Percentiles rank a stretch among this genome's conserved stretches.
Conservation (phyloP, 1,284 basidiomycete genomes). For the Cutaneotrichosporon spelunceum region DNA sequence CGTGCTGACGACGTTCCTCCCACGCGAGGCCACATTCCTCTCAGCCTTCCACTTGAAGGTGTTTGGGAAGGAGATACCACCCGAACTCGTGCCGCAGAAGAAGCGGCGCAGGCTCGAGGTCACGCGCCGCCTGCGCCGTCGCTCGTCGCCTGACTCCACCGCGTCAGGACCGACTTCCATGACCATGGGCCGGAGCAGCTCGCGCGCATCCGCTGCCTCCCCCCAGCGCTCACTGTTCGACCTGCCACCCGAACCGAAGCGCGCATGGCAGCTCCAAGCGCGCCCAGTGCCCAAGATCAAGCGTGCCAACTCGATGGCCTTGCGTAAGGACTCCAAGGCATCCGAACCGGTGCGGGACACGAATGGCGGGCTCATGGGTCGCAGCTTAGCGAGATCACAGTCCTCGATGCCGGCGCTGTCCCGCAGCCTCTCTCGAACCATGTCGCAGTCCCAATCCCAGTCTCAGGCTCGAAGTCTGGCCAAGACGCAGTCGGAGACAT, state of each 20-base stretch:
- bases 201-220: neutral
- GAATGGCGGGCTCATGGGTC: neutral
- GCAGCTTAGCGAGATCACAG: neutral
- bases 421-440: neutral
- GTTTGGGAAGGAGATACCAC: constrained; percentile 37
- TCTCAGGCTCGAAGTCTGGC: neutral
- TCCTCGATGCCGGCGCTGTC: neutral
- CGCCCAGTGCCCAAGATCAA: neutral
- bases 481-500: constrained; percentile 23
- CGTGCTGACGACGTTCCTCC: constrained; percentile 28
- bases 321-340: neutral
- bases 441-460: constrained; percentile 15
- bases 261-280: neutral
- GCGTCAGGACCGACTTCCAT: neutral
- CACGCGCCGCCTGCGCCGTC: constrained; percentile 23
- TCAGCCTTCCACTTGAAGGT: constrained; percentile 40
- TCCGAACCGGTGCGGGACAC: constrained; percentile 1
- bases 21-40: constrained; percentile 28
- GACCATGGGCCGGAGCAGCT: neutral
- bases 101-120: constrained; percentile 41
- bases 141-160: neutral
- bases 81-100: constrained; percentile 31
- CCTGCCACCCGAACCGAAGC: neutral
- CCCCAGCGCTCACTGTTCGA: neutral
- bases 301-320: constrained; percentile 5